Evolutionary conservation across 495 filamentous ascomycete genomes (phyloP).

Genomic region (Staphylotrichum tortipilum): DNA sequence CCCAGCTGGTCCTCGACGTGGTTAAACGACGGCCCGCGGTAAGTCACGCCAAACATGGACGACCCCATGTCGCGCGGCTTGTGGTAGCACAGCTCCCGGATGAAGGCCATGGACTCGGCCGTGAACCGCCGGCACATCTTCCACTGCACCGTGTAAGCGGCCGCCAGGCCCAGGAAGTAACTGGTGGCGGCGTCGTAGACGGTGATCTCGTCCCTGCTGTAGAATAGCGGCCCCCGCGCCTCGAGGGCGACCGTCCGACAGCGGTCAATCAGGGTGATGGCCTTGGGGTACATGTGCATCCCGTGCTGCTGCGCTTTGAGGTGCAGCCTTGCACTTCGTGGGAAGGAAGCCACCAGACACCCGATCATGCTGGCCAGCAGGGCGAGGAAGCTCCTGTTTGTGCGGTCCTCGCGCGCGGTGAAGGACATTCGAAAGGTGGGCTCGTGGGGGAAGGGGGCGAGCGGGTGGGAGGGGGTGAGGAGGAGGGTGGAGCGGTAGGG

Average conservation of each 20-base stretch:
- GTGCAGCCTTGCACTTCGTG: slow-evolving; percentile 62
- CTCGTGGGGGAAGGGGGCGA: slow-evolving; percentile 81
- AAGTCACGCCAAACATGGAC: slow-evolving; percentile 21
- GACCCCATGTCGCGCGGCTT: slow-evolving; percentile 34
- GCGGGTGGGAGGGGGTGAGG: slow-evolving; percentile 81
- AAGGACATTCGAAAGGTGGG: slow-evolving; percentile 72
- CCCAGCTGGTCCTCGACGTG: slow-evolving; percentile 70
- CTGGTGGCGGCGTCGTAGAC: slow-evolving; percentile 80
- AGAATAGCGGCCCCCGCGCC: slow-evolving; percentile 61
- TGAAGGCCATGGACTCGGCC: slow-evolving; percentile 62
- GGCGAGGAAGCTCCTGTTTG: slow-evolving; percentile 60
- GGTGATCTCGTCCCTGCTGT: slow-evolving; percentile 53
- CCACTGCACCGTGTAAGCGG: slow-evolving; percentile 59
- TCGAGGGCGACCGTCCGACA: slow-evolving; percentile 66
- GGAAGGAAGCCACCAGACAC: slow-evolving; percentile 68
- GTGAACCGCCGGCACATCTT: slow-evolving; percentile 61
- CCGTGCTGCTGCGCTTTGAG: slow-evolving; percentile 52
- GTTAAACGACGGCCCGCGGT: slow-evolving; percentile 41
- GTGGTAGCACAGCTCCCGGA: slow-evolving; percentile 57
- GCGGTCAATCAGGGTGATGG: slow-evolving; percentile 60
- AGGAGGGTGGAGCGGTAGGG: slow-evolving; percentile 38
- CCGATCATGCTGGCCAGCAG: slow-evolving; percentile 77
- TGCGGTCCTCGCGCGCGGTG: slow-evolving; percentile 58
- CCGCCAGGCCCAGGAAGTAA: slow-evolving; percentile 69
- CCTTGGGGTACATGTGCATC: slow-evolving; percentile 53